Evolutionary conservation across 2,329 filamentous ascomycete genomes (phyloP).

Genomic region (Fusarium albidum): DNA sequence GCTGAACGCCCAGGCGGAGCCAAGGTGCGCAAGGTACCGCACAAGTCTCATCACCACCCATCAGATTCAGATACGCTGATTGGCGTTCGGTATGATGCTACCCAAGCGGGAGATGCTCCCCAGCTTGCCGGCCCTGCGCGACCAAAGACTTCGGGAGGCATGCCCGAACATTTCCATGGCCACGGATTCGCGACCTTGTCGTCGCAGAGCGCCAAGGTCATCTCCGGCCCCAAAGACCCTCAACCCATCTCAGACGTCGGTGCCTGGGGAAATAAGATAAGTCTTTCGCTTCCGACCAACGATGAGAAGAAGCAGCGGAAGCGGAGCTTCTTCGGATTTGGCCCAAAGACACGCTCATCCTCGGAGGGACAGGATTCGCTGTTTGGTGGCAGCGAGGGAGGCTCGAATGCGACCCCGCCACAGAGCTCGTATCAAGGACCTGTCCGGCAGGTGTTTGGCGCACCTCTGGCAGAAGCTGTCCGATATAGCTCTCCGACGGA

Average conservation of each 20-base stretch:
- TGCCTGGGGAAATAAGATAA: slow-evolving; percentile 86
- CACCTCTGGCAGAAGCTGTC: slow-evolving; percentile 85
- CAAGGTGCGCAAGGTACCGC: slow-evolving; percentile 45
- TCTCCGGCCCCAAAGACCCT: slow-evolving; percentile 86
- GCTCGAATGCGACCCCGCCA: slow-evolving; percentile 53
- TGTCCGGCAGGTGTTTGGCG: slow-evolving; percentile 81
- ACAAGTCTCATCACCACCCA: slow-evolving; percentile 47
- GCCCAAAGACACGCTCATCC: slow-evolving; percentile 66
- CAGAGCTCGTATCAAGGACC: slow-evolving; percentile 59
- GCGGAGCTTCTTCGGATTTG: slow-evolving; percentile 77
- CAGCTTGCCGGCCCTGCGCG: slow-evolving; percentile 50
- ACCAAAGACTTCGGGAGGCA: slow-evolving; percentile 47
- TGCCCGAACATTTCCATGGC: slow-evolving; percentile 46
- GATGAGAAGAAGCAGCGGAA: slow-evolving; percentile 87
- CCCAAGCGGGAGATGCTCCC: slow-evolving; percentile 60
- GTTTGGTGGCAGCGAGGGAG: slow-evolving; percentile 58
- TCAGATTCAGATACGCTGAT: slow-evolving; percentile 58
- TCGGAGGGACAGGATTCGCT: slow-evolving; percentile 66
- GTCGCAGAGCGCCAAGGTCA: slow-evolving; percentile 58
- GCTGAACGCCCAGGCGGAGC: slow-evolving; percentile 34
- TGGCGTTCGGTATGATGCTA: slow-evolving; percentile 66
- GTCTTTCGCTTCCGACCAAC: slow-evolving; percentile 55
- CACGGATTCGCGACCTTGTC: slow-evolving; percentile 46
- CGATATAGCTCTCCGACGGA: slow-evolving; percentile 78
- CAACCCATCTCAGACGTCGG: slow-evolving; percentile 82